phyloP scores from a whole-genome alignment of 2,329 filamentous ascomycete genomes.

The Talaromyces sp. region DNA sequence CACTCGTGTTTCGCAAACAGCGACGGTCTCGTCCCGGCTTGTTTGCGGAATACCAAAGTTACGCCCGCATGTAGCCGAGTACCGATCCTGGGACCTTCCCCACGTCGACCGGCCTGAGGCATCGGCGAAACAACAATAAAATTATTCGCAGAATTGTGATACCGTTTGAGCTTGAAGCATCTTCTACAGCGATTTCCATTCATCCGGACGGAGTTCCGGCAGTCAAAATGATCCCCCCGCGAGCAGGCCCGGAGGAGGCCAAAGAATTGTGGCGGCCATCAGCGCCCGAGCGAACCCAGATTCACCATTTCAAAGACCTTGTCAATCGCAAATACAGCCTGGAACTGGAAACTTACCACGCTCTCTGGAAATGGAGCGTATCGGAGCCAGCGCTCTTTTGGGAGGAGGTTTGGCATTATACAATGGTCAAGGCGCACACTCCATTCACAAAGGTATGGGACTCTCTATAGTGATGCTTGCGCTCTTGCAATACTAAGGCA shows the following conservation, averaged over 20 bases:
- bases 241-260: not conserved
- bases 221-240: conserved; percentile 2
- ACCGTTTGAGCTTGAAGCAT: not conserved
- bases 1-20: not conserved
- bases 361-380: conserved; percentile 82
- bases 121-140: not conserved
- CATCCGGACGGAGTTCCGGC: not conserved
- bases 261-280: conserved; percentile 67
- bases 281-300: conserved; percentile 60
- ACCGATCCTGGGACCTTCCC: not conserved
- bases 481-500: not conserved
- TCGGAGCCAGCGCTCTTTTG: conserved; percentile 72
- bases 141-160: not conserved
- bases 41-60: not conserved
- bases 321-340: conserved; percentile 64
- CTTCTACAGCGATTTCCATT: not conserved
- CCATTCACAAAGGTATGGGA: conserved; percentile 41
- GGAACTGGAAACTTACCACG: conserved; percentile 60
- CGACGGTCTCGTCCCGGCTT: not conserved
- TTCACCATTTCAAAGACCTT: conserved; percentile 65
- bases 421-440: conserved; percentile 65
- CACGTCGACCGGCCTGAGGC: not conserved
- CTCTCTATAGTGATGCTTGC: not conserved
- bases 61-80: not conserved
- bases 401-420: conserved; percentile 79